These are phyloP conservation scores for Pseudogymnoascus sp. DNA, from an alignment of 2,329 filamentous ascomycete species.

Conservation along the genomic window DNA sequence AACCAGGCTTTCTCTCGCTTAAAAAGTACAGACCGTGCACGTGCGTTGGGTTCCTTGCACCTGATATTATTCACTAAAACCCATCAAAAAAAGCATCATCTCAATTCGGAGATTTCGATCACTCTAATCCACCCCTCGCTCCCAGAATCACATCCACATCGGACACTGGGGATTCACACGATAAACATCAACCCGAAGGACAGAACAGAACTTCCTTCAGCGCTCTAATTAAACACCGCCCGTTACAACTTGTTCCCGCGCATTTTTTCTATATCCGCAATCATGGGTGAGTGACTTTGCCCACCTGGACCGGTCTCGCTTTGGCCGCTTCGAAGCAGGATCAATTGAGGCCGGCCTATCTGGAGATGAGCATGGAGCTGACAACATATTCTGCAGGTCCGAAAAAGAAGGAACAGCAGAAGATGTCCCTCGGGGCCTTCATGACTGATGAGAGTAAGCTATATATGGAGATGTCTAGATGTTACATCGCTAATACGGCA, in stretches of 20 bases:
- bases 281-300: conserved; percentile 4
- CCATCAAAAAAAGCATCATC: conserved; percentile 9
- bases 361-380: not conserved
- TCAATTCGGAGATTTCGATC: conserved; percentile 8
- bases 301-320: not conserved
- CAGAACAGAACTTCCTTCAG: not conserved
- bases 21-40: conserved; percentile 8
- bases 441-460: conserved; percentile 80
- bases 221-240: not conserved
- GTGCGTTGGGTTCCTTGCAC: conserved; percentile 9
- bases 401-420: conserved; percentile 78
- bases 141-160: conserved; percentile 9
- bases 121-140: conserved; percentile 4
- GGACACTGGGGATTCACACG: conserved; percentile 4
- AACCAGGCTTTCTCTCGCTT: not conserved
- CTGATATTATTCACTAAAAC: conserved; percentile 9
- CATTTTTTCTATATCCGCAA: conserved; percentile 9
- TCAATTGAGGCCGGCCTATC: not conserved
- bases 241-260: not conserved
- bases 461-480: conserved; percentile 31
- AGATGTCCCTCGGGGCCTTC: conserved; percentile 97
- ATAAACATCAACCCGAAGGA: conserved; percentile 6
- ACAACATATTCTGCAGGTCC: not conserved
- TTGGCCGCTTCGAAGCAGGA: not conserved
- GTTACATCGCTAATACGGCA: conserved; percentile 35